Percentiles rank a stretch among this genome's conserved stretches.
These are phyloP conservation scores for Nepenthes gracilis DNA, from an alignment of 148 eudicot species.

Conservation along the genomic window DNA sequence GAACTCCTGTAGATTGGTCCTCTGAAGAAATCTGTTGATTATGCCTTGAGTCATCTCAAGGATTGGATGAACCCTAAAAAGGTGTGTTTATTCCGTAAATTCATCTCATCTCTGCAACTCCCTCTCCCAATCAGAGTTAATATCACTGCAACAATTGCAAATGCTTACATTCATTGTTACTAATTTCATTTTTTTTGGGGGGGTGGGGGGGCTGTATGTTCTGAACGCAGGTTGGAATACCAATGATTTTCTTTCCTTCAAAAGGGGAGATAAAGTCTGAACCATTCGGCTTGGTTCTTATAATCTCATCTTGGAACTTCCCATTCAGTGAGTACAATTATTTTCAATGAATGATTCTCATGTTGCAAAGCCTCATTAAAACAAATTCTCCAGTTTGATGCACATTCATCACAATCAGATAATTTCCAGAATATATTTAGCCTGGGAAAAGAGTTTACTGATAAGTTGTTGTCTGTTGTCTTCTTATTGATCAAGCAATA, in stretches of 20 bases:
- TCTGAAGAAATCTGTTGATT: conserved; percentile 39
- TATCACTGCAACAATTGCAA: neutral
- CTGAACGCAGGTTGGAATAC: conserved; percentile 26
- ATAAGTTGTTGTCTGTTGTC: no score
- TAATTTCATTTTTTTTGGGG: neutral
- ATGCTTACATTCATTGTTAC: neutral
- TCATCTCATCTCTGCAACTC: conserved; percentile 2
- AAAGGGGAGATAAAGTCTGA: conserved; percentile 48
- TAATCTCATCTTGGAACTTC: conserved; percentile 60
- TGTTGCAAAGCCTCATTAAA: neutral
- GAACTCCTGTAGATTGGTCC: conserved; percentile 52
- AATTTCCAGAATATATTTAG: no score
- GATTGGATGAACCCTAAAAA: conserved; percentile 72
- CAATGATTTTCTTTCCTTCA: conserved; percentile 42
- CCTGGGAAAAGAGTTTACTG: no score
- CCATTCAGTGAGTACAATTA: conserved; percentile 37
- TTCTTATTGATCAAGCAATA: no score
- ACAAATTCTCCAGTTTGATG: neutral
- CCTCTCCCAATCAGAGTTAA: neutral
- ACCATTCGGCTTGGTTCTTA: conserved; percentile 56
- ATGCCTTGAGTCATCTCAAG: conserved; percentile 42
- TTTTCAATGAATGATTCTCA: neutral
- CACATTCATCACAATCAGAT: no score
- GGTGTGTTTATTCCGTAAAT: conserved; percentile 10
- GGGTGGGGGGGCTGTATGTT: neutral